Evolutionary conservation across 352 stramenopile species (phyloP), one percentile per base, ranked within the genome.

Genomic region (Pythium phragmiticola): DNA sequence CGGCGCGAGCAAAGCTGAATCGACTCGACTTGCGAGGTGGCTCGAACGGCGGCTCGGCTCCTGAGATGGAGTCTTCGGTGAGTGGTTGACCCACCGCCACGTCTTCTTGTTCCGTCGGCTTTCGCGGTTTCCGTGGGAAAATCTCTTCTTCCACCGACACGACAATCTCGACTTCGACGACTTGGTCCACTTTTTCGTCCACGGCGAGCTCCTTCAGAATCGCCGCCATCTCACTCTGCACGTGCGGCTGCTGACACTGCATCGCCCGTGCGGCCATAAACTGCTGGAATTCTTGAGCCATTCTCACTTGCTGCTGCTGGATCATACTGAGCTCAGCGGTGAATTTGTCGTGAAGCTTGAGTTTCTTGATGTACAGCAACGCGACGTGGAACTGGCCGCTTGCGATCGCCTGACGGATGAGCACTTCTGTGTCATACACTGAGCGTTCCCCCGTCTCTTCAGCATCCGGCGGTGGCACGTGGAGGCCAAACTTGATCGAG

Each of bases 401-500:
- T n/a, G 82, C 72, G 11, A 93, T 81, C 5, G 84, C 76, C 48
- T 75, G 75, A 36, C 60, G 70, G 52, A 95, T 88, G 19, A 93
- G 62, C 3, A 59, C 54, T 19, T 81, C 68, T 0, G 84, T 81
- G 7, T 69, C 73, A 57, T 88, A 90, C 26, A 80, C 62, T 13
- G 72, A 69, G 26, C 66, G 58, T 28, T 75, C 73, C 16, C 71
- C 61, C 47, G 67, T 70, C 47, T 69, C 69, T 58, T 75, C 49
- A 51, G 72, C 39, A 37, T 84, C 76, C 33, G 71, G 68, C 1
- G 69, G 58, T 2, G 52, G 53, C 2, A 59, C 23, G 37, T 68
- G 61, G 17, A 95, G 58, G 3, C 78, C 81, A 58, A 95, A 93
- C 63, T 95, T 95, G 66, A 90, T 87, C 34, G 84, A 73, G 58